Base-by-base conservation (phyloP, 108 stramenopile genomes). In the Cylindrotheca fusiformis region DNA sequence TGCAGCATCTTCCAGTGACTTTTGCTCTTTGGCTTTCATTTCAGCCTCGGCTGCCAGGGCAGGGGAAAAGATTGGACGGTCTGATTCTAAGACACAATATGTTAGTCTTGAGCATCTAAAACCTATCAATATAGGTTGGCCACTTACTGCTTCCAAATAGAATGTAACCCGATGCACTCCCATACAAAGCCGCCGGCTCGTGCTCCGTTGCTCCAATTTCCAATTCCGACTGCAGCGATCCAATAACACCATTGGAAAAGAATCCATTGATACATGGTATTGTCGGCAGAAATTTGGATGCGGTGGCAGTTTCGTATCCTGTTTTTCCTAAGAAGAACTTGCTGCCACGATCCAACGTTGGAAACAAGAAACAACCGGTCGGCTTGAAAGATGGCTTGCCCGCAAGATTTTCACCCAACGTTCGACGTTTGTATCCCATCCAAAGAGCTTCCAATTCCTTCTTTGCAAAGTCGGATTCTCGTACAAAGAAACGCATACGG, bases 401-500 rank as follows among this genome's bases (percentile, higher is more conserved):
- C n/a, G 28, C 29, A 41, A 28, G 27, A 24, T 48, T 44, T 8
- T 73, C 58, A 29, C 72, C 69, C 29, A 87, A 46, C 14, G 72
- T 65, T 22, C 65, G 78, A 63, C 86, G 87, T 25, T 94, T 91
- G 68, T 88, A 94, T 48, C 90, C 93, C 33, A 63, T 85, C 93
- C 90, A 94, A 14, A 94, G 32, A 14, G 93, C 90, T 48, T 81
- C 83, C 1, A 88, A 76, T 73, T 91, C 93, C 71, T 88, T 91
- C 56, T 78, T 90, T n/a, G 93, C 88, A 78, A 89, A 89, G 3
- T 79, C 79, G 0, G 78, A 68, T 65, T 94, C 90, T 28, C 93
- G 61, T 23, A 94, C 93, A 75, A 80, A 94, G 75, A 91, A 94
- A 31, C 87, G 75, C 50, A 91, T 68, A 48, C 93, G 68, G 24